Conservation (phyloP, 768 basidiomycete genomes). For the Trichaptum fuscoviolaceum region DNA sequence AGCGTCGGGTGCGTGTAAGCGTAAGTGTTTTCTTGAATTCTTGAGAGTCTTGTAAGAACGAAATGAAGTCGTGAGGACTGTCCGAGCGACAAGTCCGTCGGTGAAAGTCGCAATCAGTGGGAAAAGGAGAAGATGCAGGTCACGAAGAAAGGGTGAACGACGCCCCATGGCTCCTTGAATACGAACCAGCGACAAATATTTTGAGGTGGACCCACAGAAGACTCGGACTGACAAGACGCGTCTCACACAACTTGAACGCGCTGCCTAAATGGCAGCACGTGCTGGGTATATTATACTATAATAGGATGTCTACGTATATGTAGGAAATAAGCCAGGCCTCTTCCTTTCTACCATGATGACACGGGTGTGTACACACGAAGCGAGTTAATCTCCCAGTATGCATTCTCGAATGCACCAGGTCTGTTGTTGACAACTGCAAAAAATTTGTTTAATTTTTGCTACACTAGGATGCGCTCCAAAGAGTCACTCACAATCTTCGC, state of each 20-base stretch:
- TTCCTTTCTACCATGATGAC: neutral
- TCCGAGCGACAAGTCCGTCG: neutral
- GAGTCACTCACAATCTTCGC: constrained; percentile 1
- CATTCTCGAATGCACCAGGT: constrained; percentile 52
- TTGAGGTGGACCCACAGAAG: neutral
- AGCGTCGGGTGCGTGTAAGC: constrained; percentile 12
- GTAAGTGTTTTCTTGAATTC: constrained; percentile 4
- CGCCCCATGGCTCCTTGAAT: neutral
- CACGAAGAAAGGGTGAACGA: neutral
- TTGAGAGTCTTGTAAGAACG: neutral
- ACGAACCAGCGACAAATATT: constrained; percentile 1
- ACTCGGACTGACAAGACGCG: neutral
- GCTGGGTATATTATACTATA: constrained; percentile 1
- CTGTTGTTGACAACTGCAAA: constrained; percentile 52
- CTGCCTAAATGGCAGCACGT: neutral
- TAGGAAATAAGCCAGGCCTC: neutral
- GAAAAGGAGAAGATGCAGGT: constrained; percentile 1
- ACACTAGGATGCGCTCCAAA: neutral
- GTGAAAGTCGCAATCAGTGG: neutral
- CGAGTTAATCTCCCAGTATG: constrained; percentile 67
- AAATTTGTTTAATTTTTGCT: neutral
- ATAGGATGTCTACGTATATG: too few relatives aligned
- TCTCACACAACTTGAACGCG: neutral
- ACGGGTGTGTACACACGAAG: constrained; percentile 46
- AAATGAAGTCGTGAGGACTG: neutral